These are phyloP conservation scores for Hyaloscypha bicolor DNA, from an alignment of 495 filamentous ascomycete species.

Conservation along the genomic window DNA sequence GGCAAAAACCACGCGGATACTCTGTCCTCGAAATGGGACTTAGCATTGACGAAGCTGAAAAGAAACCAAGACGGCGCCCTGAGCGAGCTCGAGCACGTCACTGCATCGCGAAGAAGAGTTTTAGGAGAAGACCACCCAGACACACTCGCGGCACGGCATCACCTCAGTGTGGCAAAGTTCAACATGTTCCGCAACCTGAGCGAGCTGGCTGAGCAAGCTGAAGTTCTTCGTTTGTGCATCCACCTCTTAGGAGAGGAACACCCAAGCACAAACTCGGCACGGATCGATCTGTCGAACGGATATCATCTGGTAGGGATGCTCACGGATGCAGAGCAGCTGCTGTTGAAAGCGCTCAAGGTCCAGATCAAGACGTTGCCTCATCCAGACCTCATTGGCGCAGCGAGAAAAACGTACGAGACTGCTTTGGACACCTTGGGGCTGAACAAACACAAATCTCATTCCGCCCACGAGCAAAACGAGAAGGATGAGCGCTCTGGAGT, in stretches of 20 bases:
- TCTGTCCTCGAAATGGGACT: not conserved
- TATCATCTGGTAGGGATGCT: not conserved
- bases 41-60: not conserved
- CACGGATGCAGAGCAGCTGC: not conserved
- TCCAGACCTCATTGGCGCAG: not conserved
- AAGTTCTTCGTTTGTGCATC: not conserved
- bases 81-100: not conserved
- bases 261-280: not conserved
- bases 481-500: not conserved
- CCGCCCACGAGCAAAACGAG: not conserved
- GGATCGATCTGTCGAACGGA: not conserved
- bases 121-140: not conserved
- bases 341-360: not conserved
- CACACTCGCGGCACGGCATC: not conserved
- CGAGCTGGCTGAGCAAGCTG: not conserved
- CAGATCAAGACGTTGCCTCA: not conserved
- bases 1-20: not conserved
- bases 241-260: not conserved
- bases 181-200: not conserved
- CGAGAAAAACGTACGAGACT: not conserved
- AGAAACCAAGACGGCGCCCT: not conserved
- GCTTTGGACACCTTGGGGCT: not conserved
- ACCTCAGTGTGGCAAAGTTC: not conserved
- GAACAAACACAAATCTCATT: not conserved
- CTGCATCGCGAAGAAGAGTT: not conserved